Evolutionary conservation across 2,329 filamentous ascomycete genomes (phyloP).

Genomic region (Zasmidium angulare): DNA sequence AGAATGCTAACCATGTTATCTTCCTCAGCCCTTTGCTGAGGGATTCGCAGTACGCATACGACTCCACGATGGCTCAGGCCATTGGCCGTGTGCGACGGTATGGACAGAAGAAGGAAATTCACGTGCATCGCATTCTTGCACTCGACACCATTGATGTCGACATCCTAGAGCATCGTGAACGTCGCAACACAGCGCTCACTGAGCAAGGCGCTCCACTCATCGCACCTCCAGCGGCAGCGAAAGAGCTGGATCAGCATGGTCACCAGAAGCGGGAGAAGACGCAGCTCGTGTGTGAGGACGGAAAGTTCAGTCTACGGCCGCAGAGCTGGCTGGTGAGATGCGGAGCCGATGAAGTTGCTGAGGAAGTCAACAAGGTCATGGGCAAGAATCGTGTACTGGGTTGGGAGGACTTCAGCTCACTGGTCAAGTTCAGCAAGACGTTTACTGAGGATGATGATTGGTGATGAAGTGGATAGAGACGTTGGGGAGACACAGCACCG

Average conservation of each 20-base stretch:
- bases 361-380: constrained; percentile 15
- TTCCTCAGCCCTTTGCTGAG: constrained; percentile 60
- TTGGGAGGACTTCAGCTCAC: constrained; percentile 34
- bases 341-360: constrained; percentile 12
- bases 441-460: constrained; percentile 35
- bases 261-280: constrained; percentile 23
- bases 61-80: constrained; percentile 61
- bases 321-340: constrained; percentile 29
- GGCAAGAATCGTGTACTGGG: constrained; percentile 30
- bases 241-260: constrained; percentile 16
- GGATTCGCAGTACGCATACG: constrained; percentile 54
- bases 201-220: constrained; percentile 21
- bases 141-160: constrained; percentile 63
- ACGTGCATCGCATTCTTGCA: constrained; percentile 73
- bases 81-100: constrained; percentile 61
- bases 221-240: neutral
- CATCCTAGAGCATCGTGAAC: constrained; percentile 46
- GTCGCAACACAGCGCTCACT: constrained; percentile 27
- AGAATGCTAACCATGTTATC: constrained; percentile 63
- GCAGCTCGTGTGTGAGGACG: constrained; percentile 32
- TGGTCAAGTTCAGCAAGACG: constrained; percentile 35
- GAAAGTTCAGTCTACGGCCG: constrained; percentile 34
- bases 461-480: neutral
- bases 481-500: neutral
- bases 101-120: constrained; percentile 57